phyloP scores from a whole-genome alignment of 73 alveolate genomes.

The Paramecium bursaria region DNA sequence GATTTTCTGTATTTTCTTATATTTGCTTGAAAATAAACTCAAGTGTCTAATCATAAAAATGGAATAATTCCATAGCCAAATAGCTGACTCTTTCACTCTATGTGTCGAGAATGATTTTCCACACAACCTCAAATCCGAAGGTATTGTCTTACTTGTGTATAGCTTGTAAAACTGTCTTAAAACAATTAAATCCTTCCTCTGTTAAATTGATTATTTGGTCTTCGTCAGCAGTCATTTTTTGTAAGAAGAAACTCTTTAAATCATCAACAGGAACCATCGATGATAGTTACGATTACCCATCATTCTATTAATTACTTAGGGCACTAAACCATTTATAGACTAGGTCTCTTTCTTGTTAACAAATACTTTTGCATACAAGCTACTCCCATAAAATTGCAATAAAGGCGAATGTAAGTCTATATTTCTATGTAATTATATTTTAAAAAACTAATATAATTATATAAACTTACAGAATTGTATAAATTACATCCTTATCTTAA shows the following conservation, averaged over 20 bases:
- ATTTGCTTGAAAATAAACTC: constrained; percentile 48
- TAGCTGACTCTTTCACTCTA: constrained; percentile 9
- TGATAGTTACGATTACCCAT: constrained; percentile 53
- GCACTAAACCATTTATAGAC: constrained; percentile 74
- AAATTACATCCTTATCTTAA: constrained; percentile 38
- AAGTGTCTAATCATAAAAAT: constrained; percentile 9
- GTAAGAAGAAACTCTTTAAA: constrained; percentile 73
- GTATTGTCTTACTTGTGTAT: constrained; percentile 70
- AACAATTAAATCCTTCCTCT: constrained; percentile 82
- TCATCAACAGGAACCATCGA: constrained; percentile 69
- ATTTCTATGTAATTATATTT: constrained; percentile 49
- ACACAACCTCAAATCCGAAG: constrained; percentile 66
- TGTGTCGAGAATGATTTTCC: constrained; percentile 71
- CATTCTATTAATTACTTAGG: constrained; percentile 65
- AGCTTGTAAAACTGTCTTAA: constrained; percentile 79
- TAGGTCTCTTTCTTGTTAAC: constrained; percentile 61
- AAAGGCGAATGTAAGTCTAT: constrained; percentile 60
- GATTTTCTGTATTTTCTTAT: constrained; percentile 50
- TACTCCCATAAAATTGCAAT: constrained; percentile 66
- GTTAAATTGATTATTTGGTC: constrained; percentile 69
- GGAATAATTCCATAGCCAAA: background rate
- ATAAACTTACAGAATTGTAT: constrained; percentile 1
- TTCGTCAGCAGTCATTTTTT: constrained; percentile 69
- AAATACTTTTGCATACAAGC: constrained; percentile 26
- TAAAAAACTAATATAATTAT: background rate